Base-by-base conservation (phyloP, 371 early-diverging fungal species). In the Zychaea mexicana region DNA sequence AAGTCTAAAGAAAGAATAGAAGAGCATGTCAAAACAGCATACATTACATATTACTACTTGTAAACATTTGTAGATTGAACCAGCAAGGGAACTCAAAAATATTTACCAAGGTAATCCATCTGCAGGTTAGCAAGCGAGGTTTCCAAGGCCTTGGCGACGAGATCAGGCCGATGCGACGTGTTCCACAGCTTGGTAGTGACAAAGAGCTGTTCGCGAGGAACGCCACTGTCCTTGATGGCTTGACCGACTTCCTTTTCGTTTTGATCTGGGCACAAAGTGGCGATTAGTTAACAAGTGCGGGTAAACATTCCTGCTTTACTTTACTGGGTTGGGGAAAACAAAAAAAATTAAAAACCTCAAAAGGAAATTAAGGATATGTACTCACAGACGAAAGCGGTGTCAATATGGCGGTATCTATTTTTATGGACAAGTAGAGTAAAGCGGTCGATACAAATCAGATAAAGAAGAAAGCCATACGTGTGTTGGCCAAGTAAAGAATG, bases 131-230 rank as follows among this genome's bases (percentile, higher is more conserved):
- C 39, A 27, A 92, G 71, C 30, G 90, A 86, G 1, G 69, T 63
- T 31, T 77, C 69, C 60, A 87, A 59, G 15, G 68, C 86, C 59
- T 83, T 68, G 5, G 71, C 64, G 10, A 88, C 85, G n/a, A 74
- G 22, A 8, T 72, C 65, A 12, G 85, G 84, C 8, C 76, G 67
- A 52, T 82, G 83, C 57, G 71, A 61, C 46, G 77, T 83, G 62
- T 87, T 84, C 81, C 86, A 85, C 85, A 98, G 82, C 79, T 98
- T 97, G 68, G 92, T 91, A n/a, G 96, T 96, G 53, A 96, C 82
- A 74, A 96, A 97, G 47, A 97, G 61, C 22, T 94, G 84, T 53
- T 86, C 72, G 38, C 96, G 86, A 31, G 70, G 66, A 26, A 79
- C 53, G n/a, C 69, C 69, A 45, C 72, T 74, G 31, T 82, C 76